Conservation (phyloP, 1,139 yeast species). For the Hyphopichia wangnamkhiaoensis region DNA sequence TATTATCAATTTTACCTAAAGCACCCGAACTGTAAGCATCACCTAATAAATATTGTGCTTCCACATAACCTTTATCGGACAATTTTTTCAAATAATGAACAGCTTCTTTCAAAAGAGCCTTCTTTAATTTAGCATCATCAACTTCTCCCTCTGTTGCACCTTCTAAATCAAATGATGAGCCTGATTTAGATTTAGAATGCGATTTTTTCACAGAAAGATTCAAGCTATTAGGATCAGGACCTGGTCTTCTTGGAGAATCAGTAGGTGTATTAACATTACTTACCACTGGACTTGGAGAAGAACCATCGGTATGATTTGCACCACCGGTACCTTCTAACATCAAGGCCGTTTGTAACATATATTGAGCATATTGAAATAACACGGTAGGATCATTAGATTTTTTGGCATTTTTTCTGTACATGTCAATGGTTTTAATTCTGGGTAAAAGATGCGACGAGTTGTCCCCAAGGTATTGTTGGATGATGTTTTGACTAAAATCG, state of each 20-base stretch:
- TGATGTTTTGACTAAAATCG: constrained; percentile 43
- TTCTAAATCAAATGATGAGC: constrained; percentile 25
- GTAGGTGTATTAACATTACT: constrained; percentile 7
- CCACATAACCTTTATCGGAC: constrained; percentile 79
- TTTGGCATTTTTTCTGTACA: constrained; percentile 83
- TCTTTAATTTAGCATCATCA: constrained; percentile 36
- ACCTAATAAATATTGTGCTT: constrained; percentile 87
- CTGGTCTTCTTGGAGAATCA: constrained; percentile 24
- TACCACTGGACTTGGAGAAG: constrained; percentile 7
- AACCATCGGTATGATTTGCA: not conserved
- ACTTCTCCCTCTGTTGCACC: constrained; percentile 14
- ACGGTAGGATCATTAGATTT: constrained; percentile 83
- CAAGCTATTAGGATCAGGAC: constrained; percentile 13
- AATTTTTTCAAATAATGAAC: constrained; percentile 66
- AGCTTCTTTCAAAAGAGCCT: constrained; percentile 74
- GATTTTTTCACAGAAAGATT: constrained; percentile 13
- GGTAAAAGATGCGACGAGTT: constrained; percentile 62
- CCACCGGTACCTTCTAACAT: constrained; percentile 40
- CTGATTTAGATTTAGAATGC: constrained; percentile 18
- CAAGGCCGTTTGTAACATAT: constrained; percentile 83
- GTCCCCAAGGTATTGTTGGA: constrained; percentile 56
- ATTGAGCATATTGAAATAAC: constrained; percentile 88
- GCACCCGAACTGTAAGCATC: constrained; percentile 90
- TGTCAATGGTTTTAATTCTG: constrained; percentile 80
- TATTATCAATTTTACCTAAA: constrained; percentile 77